These are phyloP conservation scores for Kuraishia molischiana DNA, from an alignment of 805 yeast genomes.

Conservation along the genomic window DNA sequence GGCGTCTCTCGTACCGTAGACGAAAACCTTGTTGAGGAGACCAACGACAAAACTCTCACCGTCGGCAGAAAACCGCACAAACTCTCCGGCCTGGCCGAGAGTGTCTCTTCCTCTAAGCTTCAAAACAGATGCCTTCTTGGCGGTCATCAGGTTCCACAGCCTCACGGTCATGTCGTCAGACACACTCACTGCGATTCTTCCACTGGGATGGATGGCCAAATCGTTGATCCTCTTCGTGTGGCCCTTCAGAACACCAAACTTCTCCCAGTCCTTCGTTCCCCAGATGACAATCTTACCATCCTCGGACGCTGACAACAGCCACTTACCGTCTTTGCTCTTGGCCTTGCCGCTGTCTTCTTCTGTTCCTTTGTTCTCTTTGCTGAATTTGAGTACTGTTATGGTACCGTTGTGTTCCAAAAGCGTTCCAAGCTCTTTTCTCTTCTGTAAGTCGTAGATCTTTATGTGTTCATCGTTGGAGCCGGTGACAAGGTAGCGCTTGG, in stretches of 20 bases:
- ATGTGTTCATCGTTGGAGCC: conserved; percentile 96
- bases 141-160: conserved; percentile 96
- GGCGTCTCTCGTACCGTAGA: conserved; percentile 58
- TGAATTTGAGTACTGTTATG: conserved; percentile 67
- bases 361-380: conserved; percentile 30
- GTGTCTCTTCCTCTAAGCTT: conserved; percentile 64
- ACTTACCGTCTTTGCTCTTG: conserved; percentile 50
- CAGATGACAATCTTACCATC: conserved; percentile 87
- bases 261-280: conserved; percentile 97
- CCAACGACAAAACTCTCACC: conserved; percentile 79
- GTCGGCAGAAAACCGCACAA: conserved; percentile 53
- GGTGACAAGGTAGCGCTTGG: conserved; percentile 78
- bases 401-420: conserved; percentile 85
- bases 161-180: conserved; percentile 77
- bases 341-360: conserved; percentile 12
- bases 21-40: conserved; percentile 48
- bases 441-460: conserved; percentile 86
- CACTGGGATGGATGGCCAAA: conserved; percentile 81
- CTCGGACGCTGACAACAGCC: conserved; percentile 87
- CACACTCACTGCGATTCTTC: conserved; percentile 83
- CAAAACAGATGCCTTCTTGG: conserved; percentile 80
- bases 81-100: conserved; percentile 53
- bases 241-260: conserved; percentile 80
- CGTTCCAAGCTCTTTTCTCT: conserved; percentile 89
- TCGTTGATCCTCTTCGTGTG: conserved; percentile 81